Percentiles rank a stretch among this genome's conserved stretches.
Evolutionary conservation across 352 stramenopile species (phyloP).

Genomic region (Pythium sukuiense): DNA sequence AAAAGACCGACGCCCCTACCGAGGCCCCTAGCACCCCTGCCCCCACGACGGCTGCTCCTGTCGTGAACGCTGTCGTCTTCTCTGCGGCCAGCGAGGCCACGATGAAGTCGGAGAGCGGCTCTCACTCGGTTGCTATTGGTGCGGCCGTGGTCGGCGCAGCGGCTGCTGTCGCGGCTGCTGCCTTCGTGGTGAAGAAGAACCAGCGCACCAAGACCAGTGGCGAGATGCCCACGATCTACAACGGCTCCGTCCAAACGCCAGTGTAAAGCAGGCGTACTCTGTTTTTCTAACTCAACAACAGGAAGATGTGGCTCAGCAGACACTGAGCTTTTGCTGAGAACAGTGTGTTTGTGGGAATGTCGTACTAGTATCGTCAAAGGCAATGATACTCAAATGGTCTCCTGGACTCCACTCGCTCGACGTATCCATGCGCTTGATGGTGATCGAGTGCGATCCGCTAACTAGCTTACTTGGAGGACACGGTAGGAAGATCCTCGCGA

Average conservation of each 20-base stretch:
- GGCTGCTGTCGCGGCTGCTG: conserved; percentile 14
- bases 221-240: conserved; percentile 12
- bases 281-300: conserved; percentile 1
- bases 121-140: conserved; percentile 11
- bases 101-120: not conserved
- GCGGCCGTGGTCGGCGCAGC: conserved; percentile 18
- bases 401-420: not conserved
- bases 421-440: not conserved
- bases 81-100: not conserved
- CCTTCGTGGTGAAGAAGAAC: conserved; percentile 17
- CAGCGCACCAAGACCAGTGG: not conserved
- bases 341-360: not conserved
- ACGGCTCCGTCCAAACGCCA: conserved; percentile 22
- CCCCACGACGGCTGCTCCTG: conserved; percentile 10
- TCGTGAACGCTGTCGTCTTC: conserved; percentile 5
- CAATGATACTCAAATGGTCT: not conserved
- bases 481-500: conserved; percentile 57
- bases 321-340: not conserved
- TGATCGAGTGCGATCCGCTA: not conserved
- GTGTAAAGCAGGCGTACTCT: conserved; percentile 14
- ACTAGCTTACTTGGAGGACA: conserved; percentile 26
- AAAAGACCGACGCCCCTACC: conserved; percentile 18
- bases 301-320: not conserved
- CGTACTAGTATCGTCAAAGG: not conserved
- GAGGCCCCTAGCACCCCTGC: conserved; percentile 1